Conservation (phyloP, 1,139 yeast species). For the Kazachstania sp. region DNA sequence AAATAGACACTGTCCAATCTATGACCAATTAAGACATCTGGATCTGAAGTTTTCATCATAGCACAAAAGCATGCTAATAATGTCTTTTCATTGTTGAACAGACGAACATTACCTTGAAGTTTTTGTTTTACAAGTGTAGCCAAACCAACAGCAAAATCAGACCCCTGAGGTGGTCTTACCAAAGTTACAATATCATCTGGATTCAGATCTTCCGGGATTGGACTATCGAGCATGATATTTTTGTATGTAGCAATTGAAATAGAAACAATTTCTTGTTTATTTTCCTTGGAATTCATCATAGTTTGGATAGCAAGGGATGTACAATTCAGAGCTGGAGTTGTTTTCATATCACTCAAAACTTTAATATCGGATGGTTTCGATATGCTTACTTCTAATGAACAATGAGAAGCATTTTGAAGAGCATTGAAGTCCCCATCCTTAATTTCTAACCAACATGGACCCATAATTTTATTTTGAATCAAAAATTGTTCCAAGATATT, state of each 20-base stretch:
- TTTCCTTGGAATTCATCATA: conserved; percentile 56
- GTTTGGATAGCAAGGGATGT: conserved; percentile 78
- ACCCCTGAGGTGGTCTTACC: conserved; percentile 76
- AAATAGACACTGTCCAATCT: conserved; percentile 69
- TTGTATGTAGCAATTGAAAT: conserved; percentile 66
- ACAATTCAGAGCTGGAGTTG: conserved; percentile 58
- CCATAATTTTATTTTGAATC: conserved; percentile 77
- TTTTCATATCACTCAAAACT: conserved; percentile 38
- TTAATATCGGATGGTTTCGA: conserved; percentile 42
- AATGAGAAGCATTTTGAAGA: conserved; percentile 66
- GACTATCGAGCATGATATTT: conserved; percentile 63
- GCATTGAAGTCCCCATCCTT: conserved; percentile 52
- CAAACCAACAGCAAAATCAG: conserved; percentile 35
- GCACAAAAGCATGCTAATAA: conserved; percentile 68
- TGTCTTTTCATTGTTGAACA: conserved; percentile 65
- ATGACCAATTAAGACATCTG: conserved; percentile 88
- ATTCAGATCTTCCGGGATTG: conserved; percentile 45
- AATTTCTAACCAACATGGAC: conserved; percentile 93
- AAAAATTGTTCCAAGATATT: conserved; percentile 81
- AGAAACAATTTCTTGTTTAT: conserved; percentile 81
- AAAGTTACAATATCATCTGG: conserved; percentile 59
- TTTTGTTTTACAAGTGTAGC: conserved; percentile 26
- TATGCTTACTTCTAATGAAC: conserved; percentile 65
- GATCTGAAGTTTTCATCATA: conserved; percentile 63
- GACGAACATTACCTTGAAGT: conserved; percentile 36